Conservation (phyloP, 2,329 filamentous ascomycete species). For the Epichloe baconii region DNA sequence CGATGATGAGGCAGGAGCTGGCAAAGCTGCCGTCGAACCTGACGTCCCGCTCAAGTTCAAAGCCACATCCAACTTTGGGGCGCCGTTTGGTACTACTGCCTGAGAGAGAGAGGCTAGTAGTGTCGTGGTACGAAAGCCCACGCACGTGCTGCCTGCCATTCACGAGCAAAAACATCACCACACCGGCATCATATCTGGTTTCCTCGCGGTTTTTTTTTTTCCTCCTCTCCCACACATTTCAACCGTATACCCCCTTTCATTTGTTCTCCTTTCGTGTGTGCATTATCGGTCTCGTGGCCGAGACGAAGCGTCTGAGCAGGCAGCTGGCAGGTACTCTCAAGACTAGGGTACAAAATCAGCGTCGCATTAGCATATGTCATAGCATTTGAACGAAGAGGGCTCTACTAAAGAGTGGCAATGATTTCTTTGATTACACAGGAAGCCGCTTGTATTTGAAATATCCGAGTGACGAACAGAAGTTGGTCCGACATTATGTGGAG, state of each 20-base stretch:
- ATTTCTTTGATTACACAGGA: too few relatives aligned
- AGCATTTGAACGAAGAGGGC: not conserved
- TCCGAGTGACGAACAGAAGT: too few relatives aligned
- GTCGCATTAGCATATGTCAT: constrained; percentile 3
- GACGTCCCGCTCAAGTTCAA: constrained; percentile 34
- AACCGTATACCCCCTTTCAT: constrained; percentile 3
- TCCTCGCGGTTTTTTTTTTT: not conserved
- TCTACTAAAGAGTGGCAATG: not conserved
- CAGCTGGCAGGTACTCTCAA: not conserved
- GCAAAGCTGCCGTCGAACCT: constrained; percentile 18
- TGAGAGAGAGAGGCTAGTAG: not conserved
- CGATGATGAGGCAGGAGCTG: constrained; percentile 14
- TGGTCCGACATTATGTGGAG: too few relatives aligned
- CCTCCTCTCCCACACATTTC: not conserved
- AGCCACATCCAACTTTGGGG: constrained; percentile 33
- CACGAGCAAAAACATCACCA: too few relatives aligned
- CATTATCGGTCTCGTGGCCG: not conserved
- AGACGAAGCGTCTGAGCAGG: not conserved
- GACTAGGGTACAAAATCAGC: not conserved
- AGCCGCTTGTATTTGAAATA: too few relatives aligned
- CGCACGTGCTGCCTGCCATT: not conserved
- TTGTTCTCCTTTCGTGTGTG: not conserved
- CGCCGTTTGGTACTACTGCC: constrained; percentile 26
- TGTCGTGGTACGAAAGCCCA: not conserved
- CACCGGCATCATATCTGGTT: not conserved